These are phyloP conservation scores for Cupressus sempervirens DNA, from an alignment of 75 land plant species.

Conservation along the genomic window DNA sequence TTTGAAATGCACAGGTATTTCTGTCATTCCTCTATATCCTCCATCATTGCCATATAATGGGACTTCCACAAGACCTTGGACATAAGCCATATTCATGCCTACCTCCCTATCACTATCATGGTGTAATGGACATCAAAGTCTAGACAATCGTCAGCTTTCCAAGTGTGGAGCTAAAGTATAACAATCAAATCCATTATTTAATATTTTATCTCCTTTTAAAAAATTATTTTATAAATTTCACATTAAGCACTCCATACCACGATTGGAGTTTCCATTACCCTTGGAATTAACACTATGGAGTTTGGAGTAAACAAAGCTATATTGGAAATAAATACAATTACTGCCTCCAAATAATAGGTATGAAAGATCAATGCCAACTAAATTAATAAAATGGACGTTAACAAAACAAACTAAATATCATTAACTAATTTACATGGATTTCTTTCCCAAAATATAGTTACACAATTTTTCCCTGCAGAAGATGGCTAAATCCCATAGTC, in stretches of 20 bases:
- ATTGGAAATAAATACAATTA: no score
- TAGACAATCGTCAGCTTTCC: no score
- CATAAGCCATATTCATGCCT: no score
- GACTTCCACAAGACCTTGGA: no score
- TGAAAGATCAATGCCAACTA: background rate
- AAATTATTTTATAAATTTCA: background rate
- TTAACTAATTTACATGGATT: background rate
- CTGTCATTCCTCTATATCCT: no score
- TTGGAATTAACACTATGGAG: background rate
- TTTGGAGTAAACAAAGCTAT: background rate
- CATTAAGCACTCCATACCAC: background rate
- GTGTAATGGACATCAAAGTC: no score
- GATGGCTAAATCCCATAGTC: background rate
- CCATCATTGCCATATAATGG: no score
- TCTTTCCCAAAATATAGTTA: background rate
- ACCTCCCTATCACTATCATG: no score
- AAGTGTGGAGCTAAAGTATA: no score
- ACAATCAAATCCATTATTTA: background rate
- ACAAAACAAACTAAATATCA: background rate
- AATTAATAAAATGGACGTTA: background rate
- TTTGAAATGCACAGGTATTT: no score
- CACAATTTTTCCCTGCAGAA: no score
- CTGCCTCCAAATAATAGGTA: background rate
- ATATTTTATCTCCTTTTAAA: background rate
- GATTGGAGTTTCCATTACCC: background rate